Percentiles rank a stretch among this genome's conserved stretches.
Evolutionary conservation across 2,329 filamentous ascomycete genomes (phyloP).

Genomic region (Talaromyces sp.): DNA sequence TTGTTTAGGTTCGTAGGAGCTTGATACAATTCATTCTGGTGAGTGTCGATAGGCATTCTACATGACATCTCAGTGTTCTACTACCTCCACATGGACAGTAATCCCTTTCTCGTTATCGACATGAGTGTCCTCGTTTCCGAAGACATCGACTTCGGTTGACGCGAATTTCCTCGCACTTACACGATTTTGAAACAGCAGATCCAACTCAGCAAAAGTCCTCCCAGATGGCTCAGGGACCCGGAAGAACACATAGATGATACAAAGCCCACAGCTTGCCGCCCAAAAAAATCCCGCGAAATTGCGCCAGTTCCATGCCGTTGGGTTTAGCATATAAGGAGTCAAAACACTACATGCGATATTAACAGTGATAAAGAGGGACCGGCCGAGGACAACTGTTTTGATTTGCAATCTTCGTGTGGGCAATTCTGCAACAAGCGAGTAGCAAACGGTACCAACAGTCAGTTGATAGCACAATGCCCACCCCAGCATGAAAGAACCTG

Average conservation of each 20-base stretch:
- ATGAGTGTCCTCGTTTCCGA: neutral
- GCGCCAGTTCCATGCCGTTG: constrained; percentile 66
- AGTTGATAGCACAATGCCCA: constrained; percentile 83
- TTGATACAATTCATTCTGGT: neutral
- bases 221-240: constrained; percentile 30
- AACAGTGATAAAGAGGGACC: constrained; percentile 75
- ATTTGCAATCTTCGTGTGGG: constrained; percentile 78
- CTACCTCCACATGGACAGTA: neutral
- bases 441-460: constrained; percentile 83
- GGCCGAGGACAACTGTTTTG: constrained; percentile 83
- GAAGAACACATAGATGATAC: constrained; percentile 22
- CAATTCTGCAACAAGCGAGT: constrained; percentile 69
- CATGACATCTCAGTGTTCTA: neutral
- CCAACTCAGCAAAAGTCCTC: constrained; percentile 30
- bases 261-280: neutral
- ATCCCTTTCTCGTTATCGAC: neutral
- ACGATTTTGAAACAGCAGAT: constrained; percentile 26
- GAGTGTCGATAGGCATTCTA: neutral
- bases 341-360: constrained; percentile 76
- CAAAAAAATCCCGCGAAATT: constrained; percentile 25
- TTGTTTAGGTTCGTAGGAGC: neutral
- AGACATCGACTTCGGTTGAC: neutral
- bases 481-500: constrained; percentile 74
- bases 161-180: constrained; percentile 20
- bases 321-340: constrained; percentile 91